Evolutionary conservation across 2,329 filamentous ascomycete species (phyloP).

Genomic region (Daldinia sp.): DNA sequence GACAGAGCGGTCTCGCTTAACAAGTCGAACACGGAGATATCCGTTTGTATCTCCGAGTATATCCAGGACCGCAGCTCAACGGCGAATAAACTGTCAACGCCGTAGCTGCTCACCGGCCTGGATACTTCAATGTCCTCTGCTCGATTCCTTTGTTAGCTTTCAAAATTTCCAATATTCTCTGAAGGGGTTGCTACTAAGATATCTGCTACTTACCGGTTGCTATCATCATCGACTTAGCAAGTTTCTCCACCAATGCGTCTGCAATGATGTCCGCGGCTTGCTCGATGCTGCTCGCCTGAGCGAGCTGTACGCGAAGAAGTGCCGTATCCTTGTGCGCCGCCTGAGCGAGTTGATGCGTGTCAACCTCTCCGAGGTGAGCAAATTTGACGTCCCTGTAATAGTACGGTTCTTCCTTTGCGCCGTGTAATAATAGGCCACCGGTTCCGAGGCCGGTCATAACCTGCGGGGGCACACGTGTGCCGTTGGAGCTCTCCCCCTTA

Average conservation of each 20-base stretch:
- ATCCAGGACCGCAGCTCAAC: neutral
- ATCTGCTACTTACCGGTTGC: neutral
- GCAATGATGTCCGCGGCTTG: neutral
- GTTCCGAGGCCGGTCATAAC: neutral
- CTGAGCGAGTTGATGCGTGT: neutral
- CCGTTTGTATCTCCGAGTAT: neutral
- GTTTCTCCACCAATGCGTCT: neutral
- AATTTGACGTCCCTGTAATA: slow-evolving; percentile 1
- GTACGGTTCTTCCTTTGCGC: neutral
- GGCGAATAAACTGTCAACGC: neutral
- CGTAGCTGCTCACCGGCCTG: neutral
- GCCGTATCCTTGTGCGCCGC: neutral
- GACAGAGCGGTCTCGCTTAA: neutral
- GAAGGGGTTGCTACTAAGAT: neutral
- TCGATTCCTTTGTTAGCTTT: neutral
- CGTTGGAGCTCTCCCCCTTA: neutral
- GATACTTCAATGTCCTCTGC: neutral
- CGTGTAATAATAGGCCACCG: neutral
- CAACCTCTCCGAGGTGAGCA: neutral
- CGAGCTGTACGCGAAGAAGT: neutral
- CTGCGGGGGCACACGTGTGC: neutral
- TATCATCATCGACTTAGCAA: slow-evolving; percentile 1
- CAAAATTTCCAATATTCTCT: neutral
- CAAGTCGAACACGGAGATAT: slow-evolving; percentile 3
- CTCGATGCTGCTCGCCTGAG: neutral